Base-by-base conservation (phyloP, 176 grass and related monocot genomes). In the Aegilops longissima region DNA sequence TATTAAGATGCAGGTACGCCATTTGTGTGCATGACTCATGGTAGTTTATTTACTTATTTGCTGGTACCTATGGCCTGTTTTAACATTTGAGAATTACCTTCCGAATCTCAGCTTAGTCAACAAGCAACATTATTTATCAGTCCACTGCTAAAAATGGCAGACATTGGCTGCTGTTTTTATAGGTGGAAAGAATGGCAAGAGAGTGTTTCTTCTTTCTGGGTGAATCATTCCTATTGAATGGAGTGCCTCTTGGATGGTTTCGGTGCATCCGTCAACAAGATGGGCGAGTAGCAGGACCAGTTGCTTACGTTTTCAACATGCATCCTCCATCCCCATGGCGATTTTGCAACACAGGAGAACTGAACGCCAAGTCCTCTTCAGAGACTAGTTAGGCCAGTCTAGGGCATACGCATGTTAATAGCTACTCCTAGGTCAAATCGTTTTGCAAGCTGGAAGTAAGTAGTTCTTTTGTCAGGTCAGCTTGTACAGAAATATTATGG, bases 131-230 rank as follows among this genome's bases (percentile, higher is more conserved):
- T n/a, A 61, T 69, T 39, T 81, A 58, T 58, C 16, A 58, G 54
- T 58, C 54, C 54, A 58, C 18, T 58, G 54, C 54, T 8, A 6
- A 58, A 58, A 58, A 58, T 58, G 49, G 17, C 14, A 20, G 23
- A 74, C 79, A 35, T 29, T 14, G 61, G 2, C 8, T 66, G 30
- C 34, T 54, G 27, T 65, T 39, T 67, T 89, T 86, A 33, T 72
- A 98, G 95, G 93, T 89, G 42, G 93, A 98, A 77, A 95, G 73
- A 76, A 73, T 92, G 85, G 95, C 95, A 6, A 90, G 91, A 75
- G 95, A 95, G 38, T 87, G 86, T 61, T 93, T 93, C 76, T 93
- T 95, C 82, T 92, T 90, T 80, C 93, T 98, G 27, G 74, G 54
- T 0, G 81, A 90, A 82, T 98, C 95, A 18, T 93, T 98, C 70